Base-by-base conservation (phyloP, 805 yeast species). In the Candida insectalens region DNA sequence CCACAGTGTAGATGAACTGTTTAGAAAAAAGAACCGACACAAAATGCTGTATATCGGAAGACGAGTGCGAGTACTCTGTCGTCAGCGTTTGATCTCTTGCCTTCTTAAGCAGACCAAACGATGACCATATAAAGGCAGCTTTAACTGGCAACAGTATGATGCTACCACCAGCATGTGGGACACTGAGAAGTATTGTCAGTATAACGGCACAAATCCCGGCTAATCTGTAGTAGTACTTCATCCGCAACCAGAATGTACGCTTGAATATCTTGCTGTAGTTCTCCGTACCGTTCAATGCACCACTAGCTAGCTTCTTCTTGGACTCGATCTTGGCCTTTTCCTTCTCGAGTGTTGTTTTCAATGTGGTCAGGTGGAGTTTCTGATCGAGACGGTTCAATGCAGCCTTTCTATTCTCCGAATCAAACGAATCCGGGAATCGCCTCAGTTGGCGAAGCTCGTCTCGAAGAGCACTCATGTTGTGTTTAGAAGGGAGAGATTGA, bases 141-240 rank as follows among this genome's bases (percentile, higher is more conserved):
- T 56, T 55, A 4, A 51, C 19, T 2, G 59, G 60, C 13, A 50
- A 39, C 28, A 43, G 28, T 10, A 44, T 29, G 7, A 45, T 3
- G 13, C 35, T 44, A 1, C 52, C 38, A 4, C n/a, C n/a, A n/a
- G n/a, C n/a, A n/a, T n/a, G n/a, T n/a, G n/a, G n/a, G n/a, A n/a
- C n/a, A n/a, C n/a, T n/a, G n/a, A n/a, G n/a, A 3, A 49, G 3
- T 7, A 48, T 2, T 1, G 55, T 31, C 13, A 50, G 13, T 4
- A 43, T 3, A 2, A 47, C 15, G 10, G 59, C 40, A 14, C 50
- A 12, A 2, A 51, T 4, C 2, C 47, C 37, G 6, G 57, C 43
- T 10, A 57, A 20, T 27, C 59, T 41, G 16, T 47, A 43, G 36
- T 46, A 55, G 38, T 44, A 59, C 28, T 37, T 41, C 37, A 59